Evolutionary conservation across 805 yeast species (phyloP), one percentile per base, ranked within the genome.

Genomic region (Wickerhamiella alocasiicola): DNA sequence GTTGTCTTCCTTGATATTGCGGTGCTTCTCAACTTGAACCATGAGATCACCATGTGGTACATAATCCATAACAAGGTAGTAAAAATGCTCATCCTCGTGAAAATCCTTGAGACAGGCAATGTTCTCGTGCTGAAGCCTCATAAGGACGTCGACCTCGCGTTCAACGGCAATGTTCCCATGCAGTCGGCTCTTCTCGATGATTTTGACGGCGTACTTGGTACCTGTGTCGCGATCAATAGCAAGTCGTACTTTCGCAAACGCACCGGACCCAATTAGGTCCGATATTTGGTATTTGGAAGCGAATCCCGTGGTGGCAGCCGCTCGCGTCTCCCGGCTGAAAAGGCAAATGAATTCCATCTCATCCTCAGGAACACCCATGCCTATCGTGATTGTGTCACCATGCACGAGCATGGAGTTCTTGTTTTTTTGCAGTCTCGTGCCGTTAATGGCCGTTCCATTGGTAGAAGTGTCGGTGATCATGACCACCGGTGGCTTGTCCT

Each of bases 11-110:
- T 88, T 88, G 15, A 91, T 81, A 1, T 61, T 49, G 2, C 96
- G 96, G 59, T 82, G 80, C 2, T 85, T 82, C 1, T 93, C 88
- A 2, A 88, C 93, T 61, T 83, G 87, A 63, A 91, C 98, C 98
- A 91, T 91, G 39, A 91, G 65, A 59, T 91, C 99, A 19, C 98
- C 99, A 12, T 96, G 96, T 2, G 93, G 78, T 20, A 91, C 93
- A 52, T 78, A 81, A 55, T 91, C 98, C 96, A 91, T 88, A 6
- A 91, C 88, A 47, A 91, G 65, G 57, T 83, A 88, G 57, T 82
- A 82, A 52, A 71, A 74, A 44, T 78, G 81, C 4, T 67, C 63
- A 55, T 88, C 96, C 55, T 87, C 95, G 55, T 76, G 85, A 52
- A 81, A 82, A 4, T 85, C 91, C 55, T 81, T 76, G 39, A 91